Evolutionary conservation across 1,284 basidiomycete species (phyloP).

Genomic region (Austroboletus novae-zelandiae): DNA sequence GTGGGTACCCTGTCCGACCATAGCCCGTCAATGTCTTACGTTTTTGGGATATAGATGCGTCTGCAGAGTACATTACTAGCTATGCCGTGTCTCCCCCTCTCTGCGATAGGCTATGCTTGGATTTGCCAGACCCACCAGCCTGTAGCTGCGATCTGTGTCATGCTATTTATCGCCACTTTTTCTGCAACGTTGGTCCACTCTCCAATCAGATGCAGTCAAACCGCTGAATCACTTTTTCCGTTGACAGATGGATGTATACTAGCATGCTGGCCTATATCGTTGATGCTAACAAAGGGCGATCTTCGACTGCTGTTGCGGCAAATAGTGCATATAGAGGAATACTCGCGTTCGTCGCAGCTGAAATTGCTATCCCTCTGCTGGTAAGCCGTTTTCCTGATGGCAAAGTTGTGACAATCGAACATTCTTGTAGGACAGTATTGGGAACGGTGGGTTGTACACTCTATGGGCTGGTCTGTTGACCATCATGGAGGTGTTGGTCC

Average conservation of each 20-base stretch:
- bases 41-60: conserved; percentile 57
- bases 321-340: conserved; percentile 73
- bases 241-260: conserved; percentile 60
- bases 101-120: conserved; percentile 77
- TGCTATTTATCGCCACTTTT: conserved; percentile 66
- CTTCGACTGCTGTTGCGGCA: conserved; percentile 66
- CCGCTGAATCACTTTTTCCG: conserved; percentile 2
- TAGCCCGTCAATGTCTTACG: neutral
- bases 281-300: conserved; percentile 74
- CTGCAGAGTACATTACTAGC: conserved; percentile 61
- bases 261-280: conserved; percentile 75
- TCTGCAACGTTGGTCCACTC: conserved; percentile 38
- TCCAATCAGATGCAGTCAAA: neutral
- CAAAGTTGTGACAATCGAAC: neutral
- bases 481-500: conserved; percentile 47
- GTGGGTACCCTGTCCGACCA: conserved; percentile 34
- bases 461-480: conserved; percentile 65
- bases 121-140: conserved; percentile 62
- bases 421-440: conserved; percentile 42
- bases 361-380: conserved; percentile 69
- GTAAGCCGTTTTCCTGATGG: conserved; percentile 28
- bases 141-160: conserved; percentile 61
- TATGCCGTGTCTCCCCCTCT: conserved; percentile 54
- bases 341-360: conserved; percentile 68
- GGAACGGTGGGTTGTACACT: conserved; percentile 75